Evolutionary conservation across 805 yeast genomes (phyloP).

Genomic region (Candida chauliodis): DNA sequence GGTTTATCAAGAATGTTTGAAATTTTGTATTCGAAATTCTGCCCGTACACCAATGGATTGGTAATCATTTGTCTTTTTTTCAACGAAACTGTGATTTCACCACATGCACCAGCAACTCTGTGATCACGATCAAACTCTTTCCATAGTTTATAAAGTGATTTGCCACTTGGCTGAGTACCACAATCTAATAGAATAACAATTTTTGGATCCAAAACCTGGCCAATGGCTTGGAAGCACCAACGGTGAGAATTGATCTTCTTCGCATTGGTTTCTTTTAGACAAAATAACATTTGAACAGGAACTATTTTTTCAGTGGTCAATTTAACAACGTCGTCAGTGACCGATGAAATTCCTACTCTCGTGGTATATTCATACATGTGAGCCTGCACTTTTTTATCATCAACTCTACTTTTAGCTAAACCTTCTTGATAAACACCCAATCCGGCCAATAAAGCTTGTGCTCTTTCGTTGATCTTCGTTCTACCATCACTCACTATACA

Average conservation of each 20-base stretch:
- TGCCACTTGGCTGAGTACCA: constrained; percentile 60
- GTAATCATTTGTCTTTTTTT: constrained; percentile 44
- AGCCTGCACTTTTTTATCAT: constrained; percentile 58
- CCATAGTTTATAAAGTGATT: constrained; percentile 58
- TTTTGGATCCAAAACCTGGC: constrained; percentile 55
- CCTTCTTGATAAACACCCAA: constrained; percentile 68
- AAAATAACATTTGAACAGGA: constrained; percentile 60
- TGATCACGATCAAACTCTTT: constrained; percentile 57
- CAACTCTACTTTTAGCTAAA: constrained; percentile 55
- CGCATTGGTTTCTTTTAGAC: constrained; percentile 59
- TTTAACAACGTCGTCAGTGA: constrained; percentile 49
- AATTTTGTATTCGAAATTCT: constrained; percentile 64
- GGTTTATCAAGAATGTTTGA: constrained; percentile 68
- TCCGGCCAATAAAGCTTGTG: constrained; percentile 61
- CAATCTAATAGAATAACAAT: constrained; percentile 58
- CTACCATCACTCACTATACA: constrained; percentile 64
- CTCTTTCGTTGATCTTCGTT: constrained; percentile 59
- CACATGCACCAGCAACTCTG: constrained; percentile 67
- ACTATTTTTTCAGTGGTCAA: constrained; percentile 52
- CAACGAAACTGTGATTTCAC: constrained; percentile 63
- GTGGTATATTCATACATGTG: constrained; percentile 68
- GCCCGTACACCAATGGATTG: constrained; percentile 63
- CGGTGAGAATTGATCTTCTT: constrained; percentile 66
- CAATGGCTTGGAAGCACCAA: constrained; percentile 67
- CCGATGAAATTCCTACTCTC: constrained; percentile 45